Conservation (phyloP, 225 moss, liverwort and hornwort genomes). For the Bryum argenteum region DNA sequence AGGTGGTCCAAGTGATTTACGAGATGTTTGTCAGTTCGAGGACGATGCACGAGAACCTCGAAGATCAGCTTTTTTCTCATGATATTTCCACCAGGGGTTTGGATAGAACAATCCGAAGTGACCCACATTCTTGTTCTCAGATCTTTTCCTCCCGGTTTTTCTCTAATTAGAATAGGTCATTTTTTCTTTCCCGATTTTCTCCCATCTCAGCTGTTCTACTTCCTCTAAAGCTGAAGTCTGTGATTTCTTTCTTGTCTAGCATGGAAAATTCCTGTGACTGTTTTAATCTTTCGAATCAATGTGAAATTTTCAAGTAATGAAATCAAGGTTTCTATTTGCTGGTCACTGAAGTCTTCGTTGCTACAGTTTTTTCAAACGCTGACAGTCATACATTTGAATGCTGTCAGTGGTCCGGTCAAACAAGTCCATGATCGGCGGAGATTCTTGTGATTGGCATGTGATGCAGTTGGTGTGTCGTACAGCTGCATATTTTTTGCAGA, state of each 20-base stretch:
- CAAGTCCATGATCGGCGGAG: constrained; percentile 28
- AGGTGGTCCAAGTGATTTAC: constrained; percentile 29
- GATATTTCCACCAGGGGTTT: constrained; percentile 22
- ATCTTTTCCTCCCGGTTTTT: constrained; percentile 34
- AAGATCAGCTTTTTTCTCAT: constrained; percentile 31
- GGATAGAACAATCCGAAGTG: constrained; percentile 35
- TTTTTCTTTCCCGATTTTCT: constrained; percentile 33
- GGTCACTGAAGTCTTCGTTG: not conserved
- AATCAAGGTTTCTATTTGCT: constrained; percentile 13
- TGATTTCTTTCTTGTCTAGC: constrained; percentile 39
- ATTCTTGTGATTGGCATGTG: constrained; percentile 46
- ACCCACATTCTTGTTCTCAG: constrained; percentile 27
- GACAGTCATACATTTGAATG: constrained; percentile 23
- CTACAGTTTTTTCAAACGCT: not conserved
- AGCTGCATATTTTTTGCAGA: constrained; percentile 24
- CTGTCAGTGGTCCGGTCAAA: constrained; percentile 29
- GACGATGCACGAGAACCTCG: constrained; percentile 27
- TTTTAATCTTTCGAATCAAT: constrained; percentile 22
- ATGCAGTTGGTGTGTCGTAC: constrained; percentile 32
- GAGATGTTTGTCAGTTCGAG: constrained; percentile 42
- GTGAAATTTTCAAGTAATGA: constrained; percentile 26
- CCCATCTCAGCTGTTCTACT: constrained; percentile 14
- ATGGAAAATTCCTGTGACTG: constrained; percentile 38
- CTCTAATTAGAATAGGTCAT: constrained; percentile 29
- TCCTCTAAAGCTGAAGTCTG: constrained; percentile 21